phyloP scores from a whole-genome alignment of 1,284 basidiomycete genomes.

The Malassezia sp. region DNA sequence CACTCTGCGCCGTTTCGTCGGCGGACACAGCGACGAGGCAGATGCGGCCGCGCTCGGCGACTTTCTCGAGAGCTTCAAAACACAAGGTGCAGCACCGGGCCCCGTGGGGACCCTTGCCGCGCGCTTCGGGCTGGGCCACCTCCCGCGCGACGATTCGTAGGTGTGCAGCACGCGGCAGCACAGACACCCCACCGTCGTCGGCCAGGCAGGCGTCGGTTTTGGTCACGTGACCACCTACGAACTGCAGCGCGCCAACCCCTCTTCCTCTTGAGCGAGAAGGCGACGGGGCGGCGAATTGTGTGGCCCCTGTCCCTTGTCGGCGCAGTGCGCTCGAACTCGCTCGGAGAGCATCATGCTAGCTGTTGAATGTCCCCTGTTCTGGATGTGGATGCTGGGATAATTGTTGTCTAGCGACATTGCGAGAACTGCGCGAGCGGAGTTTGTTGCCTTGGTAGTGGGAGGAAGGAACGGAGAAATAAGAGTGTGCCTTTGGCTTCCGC shows the following conservation, averaged over 20 bases:
- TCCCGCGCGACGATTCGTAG: slow-evolving; percentile 22
- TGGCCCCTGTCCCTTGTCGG: slow-evolving; percentile 13
- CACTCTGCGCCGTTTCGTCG: slow-evolving; percentile 8
- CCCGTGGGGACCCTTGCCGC: slow-evolving; percentile 45
- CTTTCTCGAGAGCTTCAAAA: slow-evolving; percentile 16
- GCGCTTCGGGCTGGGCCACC: slow-evolving; percentile 43
- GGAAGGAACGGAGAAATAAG: no score
- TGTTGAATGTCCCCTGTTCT: slow-evolving; percentile 14
- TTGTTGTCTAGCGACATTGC: no score
- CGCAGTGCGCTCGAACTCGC: no score
- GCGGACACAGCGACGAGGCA: background rate
- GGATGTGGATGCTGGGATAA: no score
- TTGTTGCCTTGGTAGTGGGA: no score
- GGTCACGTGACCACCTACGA: no score
- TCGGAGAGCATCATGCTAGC: slow-evolving; percentile 10
- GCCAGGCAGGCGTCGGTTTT: no score
- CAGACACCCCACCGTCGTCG: no score
- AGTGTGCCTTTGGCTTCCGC: no score
- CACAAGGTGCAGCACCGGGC: slow-evolving; percentile 5
- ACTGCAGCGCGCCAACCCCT: background rate
- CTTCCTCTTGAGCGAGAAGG: slow-evolving; percentile 7
- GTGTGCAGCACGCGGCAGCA: no score
- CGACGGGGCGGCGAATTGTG: slow-evolving; percentile 15
- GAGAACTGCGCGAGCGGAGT: no score
- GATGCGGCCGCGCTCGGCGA: slow-evolving; percentile 6